Conservation (phyloP, 768 basidiomycete genomes). For the Suillus lakei region DNA sequence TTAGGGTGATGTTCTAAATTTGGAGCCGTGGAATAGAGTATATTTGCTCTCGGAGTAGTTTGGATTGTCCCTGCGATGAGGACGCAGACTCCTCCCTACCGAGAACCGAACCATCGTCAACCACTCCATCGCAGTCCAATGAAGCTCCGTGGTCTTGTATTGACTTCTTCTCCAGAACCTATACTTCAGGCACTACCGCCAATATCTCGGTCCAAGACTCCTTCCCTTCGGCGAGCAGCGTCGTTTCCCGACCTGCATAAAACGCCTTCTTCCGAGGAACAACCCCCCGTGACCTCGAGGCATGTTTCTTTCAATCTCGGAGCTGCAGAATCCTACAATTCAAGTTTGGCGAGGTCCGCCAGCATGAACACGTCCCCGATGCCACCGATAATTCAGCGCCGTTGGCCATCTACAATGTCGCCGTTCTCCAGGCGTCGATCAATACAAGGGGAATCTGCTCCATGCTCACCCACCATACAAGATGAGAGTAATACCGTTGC, state of each 20-base stretch:
- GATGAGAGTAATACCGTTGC: neutral
- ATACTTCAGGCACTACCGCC: neutral
- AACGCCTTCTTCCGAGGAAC: neutral
- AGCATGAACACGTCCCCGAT: neutral
- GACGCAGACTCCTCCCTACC: constrained; percentile 18
- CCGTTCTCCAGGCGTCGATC: constrained; percentile 8
- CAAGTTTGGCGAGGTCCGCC: neutral
- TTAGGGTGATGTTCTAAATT: neutral
- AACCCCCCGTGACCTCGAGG: constrained; percentile 15
- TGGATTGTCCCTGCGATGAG: constrained; percentile 27
- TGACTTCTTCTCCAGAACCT: constrained; percentile 11
- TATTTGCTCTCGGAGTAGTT: constrained; percentile 27
- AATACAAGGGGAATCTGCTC: neutral
- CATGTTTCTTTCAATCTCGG: constrained; percentile 24
- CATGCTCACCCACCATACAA: neutral
- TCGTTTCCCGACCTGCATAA: constrained; percentile 14
- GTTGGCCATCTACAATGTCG: constrained; percentile 11
- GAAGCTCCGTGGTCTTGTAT: neutral
- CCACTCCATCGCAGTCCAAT: constrained; percentile 10
- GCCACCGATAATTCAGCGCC: constrained; percentile 13
- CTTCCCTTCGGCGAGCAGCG: constrained; percentile 13
- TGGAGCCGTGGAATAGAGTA: constrained; percentile 21
- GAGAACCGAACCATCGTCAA: constrained; percentile 22
- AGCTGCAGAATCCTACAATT: constrained; percentile 1
- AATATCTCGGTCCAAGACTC: neutral